Evolutionary conservation across 495 filamentous ascomycete species (phyloP).

Genomic region (Tirmania nivea): DNA sequence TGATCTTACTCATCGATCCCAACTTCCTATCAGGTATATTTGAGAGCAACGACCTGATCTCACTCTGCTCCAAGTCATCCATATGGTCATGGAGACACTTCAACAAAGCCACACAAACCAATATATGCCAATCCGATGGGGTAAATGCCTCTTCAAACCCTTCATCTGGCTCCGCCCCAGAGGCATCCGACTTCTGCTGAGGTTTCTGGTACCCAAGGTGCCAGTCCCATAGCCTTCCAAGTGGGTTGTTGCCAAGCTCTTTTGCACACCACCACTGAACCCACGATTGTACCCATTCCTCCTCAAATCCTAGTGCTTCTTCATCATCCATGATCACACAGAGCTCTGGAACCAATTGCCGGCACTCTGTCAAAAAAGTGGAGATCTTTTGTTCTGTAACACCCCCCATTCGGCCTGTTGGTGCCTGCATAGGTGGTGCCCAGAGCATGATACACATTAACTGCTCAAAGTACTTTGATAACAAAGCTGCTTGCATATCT

Average conservation of each 20-base stretch:
- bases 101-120: constrained; percentile 16
- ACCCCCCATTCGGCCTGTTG: not conserved
- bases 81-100: constrained; percentile 13
- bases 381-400: constrained; percentile 13
- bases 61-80: constrained; percentile 17
- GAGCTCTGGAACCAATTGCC: constrained; percentile 14
- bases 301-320: constrained; percentile 15
- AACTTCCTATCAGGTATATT: constrained; percentile 7
- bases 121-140: constrained; percentile 16
- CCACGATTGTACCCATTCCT: constrained; percentile 17
- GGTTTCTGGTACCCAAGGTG: constrained; percentile 16
- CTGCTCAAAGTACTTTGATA: constrained; percentile 11
- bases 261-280: constrained; percentile 19
- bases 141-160: constrained; percentile 11
- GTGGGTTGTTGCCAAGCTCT: constrained; percentile 13
- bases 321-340: constrained; percentile 16
- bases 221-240: constrained; percentile 17
- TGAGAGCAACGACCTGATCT: constrained; percentile 14
- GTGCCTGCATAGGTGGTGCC: constrained; percentile 8
- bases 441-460: constrained; percentile 13
- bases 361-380: constrained; percentile 15
- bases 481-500: constrained; percentile 3
- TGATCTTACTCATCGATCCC: constrained; percentile 11
- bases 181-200: constrained; percentile 3
- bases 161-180: constrained; percentile 7